Evolutionary conservation across 2,329 filamentous ascomycete species (phyloP), one percentile per base, ranked within the genome.

Genomic region (Aspergillus novofumigatus): DNA sequence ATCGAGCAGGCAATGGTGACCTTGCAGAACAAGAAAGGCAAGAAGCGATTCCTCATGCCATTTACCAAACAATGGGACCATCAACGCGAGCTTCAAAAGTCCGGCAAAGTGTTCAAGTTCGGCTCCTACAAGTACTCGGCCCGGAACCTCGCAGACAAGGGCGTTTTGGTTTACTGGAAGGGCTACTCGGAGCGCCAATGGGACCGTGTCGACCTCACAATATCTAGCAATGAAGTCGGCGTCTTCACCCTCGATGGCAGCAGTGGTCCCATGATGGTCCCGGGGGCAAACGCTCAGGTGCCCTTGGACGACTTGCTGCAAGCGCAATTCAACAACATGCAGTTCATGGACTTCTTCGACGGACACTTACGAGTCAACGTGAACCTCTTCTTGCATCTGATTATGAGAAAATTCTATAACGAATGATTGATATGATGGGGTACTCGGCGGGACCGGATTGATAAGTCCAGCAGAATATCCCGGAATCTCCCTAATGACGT

Each of bases 11-110:
- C 94, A 51, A 97, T 99, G 91, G 83, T 92, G 59, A 99, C 95
- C 4, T 81, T 99, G 57, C 94, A 97, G 75, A 96, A 90, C 77
- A 96, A 97, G 75, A 97, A 97, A 77, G 92, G 88, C 60, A 95
- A 95, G 79, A 96, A 95, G 75, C 86, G 89, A 53, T 97, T 97
- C 81, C 83, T 97, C 55, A 84, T 99, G 73, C 94, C 94, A 14
- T 99, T 99, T 74, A 97, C 93, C 25, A 96, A 96, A 70, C 94
- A 99, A 75, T 99, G 96, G 85, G 96, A 97, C 75, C 94, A 99
- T 76, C 92, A 97, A 78, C 88, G 92, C 63, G 94, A 99, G 77
- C 86, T 99, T 32, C 91, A 97, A 71, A 89, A 91, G 57, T 89
- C 89, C 7, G 94, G 94, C 28, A 91, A 93, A 51, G 91, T 96